Evolutionary conservation across 2,329 filamentous ascomycete species (phyloP).

Genomic region (Westerdykella sp.): DNA sequence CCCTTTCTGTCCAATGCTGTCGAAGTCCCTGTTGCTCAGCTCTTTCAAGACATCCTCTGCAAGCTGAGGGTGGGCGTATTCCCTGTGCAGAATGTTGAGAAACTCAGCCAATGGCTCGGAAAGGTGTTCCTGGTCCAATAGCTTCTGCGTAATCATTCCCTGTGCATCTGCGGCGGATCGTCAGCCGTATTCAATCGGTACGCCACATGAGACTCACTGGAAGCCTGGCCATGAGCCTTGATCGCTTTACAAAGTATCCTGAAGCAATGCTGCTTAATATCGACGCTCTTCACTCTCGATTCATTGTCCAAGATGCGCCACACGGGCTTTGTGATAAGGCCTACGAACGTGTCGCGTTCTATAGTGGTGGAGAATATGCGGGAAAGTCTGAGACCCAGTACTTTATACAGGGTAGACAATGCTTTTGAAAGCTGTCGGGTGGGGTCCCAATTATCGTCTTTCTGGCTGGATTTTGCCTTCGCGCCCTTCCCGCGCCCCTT

Average conservation of each 20-base stretch:
- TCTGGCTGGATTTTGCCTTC: slow-evolving; percentile 59
- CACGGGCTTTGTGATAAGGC: slow-evolving; percentile 82
- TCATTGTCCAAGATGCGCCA: slow-evolving; percentile 95
- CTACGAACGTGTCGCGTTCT: slow-evolving; percentile 90
- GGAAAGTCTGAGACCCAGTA: slow-evolving; percentile 83
- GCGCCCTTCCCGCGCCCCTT: slow-evolving; percentile 66
- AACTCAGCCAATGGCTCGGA: slow-evolving; percentile 99
- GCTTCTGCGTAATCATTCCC: slow-evolving; percentile 93
- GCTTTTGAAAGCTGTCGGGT: slow-evolving; percentile 79
- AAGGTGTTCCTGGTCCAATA: slow-evolving; percentile 98
- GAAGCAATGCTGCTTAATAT: slow-evolving; percentile 94
- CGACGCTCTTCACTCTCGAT: slow-evolving; percentile 78
- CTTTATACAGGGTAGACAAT: slow-evolving; percentile 91
- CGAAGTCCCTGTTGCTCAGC: slow-evolving; percentile 96
- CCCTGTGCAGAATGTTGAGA: slow-evolving; percentile 87
- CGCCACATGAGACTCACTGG: slow-evolving; percentile 55
- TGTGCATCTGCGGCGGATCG: slow-evolving; percentile 63
- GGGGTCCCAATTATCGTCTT: slow-evolving; percentile 82
- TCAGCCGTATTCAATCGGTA: background rate
- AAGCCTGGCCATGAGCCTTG: slow-evolving; percentile 95
- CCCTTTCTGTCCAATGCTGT: slow-evolving; percentile 88
- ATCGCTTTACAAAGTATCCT: slow-evolving; percentile 94
- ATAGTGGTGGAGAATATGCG: slow-evolving; percentile 95
- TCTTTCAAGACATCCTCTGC: slow-evolving; percentile 91
- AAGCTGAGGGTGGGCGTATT: slow-evolving; percentile 95